Percentiles rank a stretch among this genome's conserved stretches.
phyloP scores from a whole-genome alignment of 495 filamentous ascomycete genomes.

The Penicillium goetzii region DNA sequence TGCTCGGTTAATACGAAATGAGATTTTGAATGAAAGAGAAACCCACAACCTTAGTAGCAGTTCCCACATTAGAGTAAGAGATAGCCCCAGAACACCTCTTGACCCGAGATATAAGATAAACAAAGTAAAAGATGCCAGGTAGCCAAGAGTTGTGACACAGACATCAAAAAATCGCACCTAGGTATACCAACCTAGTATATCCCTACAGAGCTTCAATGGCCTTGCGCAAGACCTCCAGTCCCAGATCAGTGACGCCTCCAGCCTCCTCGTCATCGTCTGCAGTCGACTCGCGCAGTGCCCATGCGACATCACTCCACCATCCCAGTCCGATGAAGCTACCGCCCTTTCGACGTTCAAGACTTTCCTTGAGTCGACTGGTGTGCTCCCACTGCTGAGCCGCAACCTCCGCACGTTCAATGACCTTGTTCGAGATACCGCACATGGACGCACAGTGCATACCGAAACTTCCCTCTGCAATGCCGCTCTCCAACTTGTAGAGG shows the following conservation, averaged over 20 bases:
- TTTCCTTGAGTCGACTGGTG: conserved; percentile 86
- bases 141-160: neutral
- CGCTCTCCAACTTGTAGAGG: conserved; percentile 91
- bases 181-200: conserved; percentile 11
- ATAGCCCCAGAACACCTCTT: neutral
- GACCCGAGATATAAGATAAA: conserved; percentile 7
- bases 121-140: neutral
- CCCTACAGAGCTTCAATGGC: conserved; percentile 76
- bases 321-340: conserved; percentile 83
- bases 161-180: conserved; percentile 7
- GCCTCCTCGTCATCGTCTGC: conserved; percentile 49
- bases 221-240: conserved; percentile 71
- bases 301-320: conserved; percentile 87
- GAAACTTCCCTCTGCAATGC: conserved; percentile 95
- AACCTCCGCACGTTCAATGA: conserved; percentile 83
- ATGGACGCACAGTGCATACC: conserved; percentile 99
- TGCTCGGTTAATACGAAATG: no score
- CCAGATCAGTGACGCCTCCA: conserved; percentile 48
- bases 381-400: conserved; percentile 97
- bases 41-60: neutral
- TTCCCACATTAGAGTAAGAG: neutral
- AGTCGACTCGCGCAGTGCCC: conserved; percentile 65
- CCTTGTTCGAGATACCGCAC: conserved; percentile 86
- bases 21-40: neutral
- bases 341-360: conserved; percentile 74